phyloP scores from a whole-genome alignment of 148 eudicot genomes.

The Spergularia bocconei region DNA sequence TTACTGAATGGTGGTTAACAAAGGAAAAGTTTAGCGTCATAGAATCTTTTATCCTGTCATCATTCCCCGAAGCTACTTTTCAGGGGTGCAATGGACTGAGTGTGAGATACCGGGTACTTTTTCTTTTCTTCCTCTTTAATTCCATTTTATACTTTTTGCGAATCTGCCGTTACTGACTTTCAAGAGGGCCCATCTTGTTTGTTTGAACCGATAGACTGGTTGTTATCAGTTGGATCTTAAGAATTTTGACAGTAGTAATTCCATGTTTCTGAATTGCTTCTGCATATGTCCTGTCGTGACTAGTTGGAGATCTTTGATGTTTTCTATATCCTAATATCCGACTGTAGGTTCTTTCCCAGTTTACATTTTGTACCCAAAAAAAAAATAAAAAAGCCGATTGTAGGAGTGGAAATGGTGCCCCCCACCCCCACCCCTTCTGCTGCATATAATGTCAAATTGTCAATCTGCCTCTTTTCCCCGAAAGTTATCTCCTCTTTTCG shows the following conservation, averaged over 20 bases:
- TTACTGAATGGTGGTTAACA: conserved; percentile 92
- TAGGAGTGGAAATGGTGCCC: not conserved
- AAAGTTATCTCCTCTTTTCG: not conserved
- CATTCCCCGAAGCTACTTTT: conserved; percentile 77
- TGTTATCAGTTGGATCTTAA: not conserved
- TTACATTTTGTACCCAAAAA: no score
- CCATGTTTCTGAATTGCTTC: not conserved
- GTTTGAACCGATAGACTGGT: not conserved
- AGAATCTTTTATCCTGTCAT: conserved; percentile 60
- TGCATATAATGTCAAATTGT: not conserved
- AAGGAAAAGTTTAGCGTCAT: conserved; percentile 65
- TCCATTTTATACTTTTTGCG: not conserved
- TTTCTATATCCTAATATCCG: not conserved
- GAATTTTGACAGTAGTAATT: no score
- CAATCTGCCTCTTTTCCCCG: not conserved
- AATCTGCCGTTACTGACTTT: not conserved
- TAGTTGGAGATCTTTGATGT: not conserved
- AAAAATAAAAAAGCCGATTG: not conserved
- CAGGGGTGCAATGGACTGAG: conserved; percentile 85
- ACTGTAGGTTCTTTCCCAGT: not conserved
- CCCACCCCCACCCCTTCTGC: not conserved
- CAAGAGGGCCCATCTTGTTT: not conserved
- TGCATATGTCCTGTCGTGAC: not conserved
- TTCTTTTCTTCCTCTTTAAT: conserved; percentile 4
- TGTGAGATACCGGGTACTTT: conserved; percentile 70